Percentiles rank a stretch among this genome's conserved stretches.
Evolutionary conservation across 2,329 filamentous ascomycete genomes (phyloP).

Genomic region (Colletotrichum cereale): DNA sequence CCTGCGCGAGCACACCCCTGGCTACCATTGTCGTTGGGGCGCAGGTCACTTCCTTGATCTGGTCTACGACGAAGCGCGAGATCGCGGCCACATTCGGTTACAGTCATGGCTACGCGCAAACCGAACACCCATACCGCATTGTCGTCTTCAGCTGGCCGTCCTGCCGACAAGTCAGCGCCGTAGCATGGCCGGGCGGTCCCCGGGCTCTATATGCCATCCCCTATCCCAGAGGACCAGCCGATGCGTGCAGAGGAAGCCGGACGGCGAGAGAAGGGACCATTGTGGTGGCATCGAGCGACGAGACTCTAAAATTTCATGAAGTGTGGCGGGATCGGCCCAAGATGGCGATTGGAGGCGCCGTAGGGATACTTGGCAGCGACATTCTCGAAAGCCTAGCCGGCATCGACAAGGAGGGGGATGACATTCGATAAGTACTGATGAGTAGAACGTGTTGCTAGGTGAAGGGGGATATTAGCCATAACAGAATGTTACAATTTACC

Average conservation of each 20-base stretch:
- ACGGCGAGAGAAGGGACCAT: slow-evolving; percentile 70
- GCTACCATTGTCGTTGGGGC: slow-evolving; percentile 93
- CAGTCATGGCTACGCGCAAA: slow-evolving; percentile 77
- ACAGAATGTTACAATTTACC: slow-evolving; percentile 3
- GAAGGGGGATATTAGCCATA: slow-evolving; percentile 17
- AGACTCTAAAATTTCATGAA: slow-evolving; percentile 95
- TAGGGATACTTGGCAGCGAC: slow-evolving; percentile 80
- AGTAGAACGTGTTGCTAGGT: slow-evolving; percentile 48
- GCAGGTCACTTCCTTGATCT: slow-evolving; percentile 93
- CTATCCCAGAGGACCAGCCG: slow-evolving; percentile 71
- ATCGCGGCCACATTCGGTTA: slow-evolving; percentile 84
- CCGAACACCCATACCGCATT: slow-evolving; percentile 89
- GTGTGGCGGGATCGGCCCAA: slow-evolving; percentile 81
- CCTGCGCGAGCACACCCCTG: slow-evolving; percentile 82
- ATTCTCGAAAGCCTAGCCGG: slow-evolving; percentile 87
- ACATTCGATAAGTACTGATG: slow-evolving; percentile 72
- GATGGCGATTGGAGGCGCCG: slow-evolving; percentile 60
- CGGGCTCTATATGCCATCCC: slow-evolving; percentile 89
- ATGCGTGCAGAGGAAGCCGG: slow-evolving; percentile 41
- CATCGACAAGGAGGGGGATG: slow-evolving; percentile 78
- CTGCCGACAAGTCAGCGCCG: slow-evolving; percentile 85
- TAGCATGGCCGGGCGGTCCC: slow-evolving; percentile 85
- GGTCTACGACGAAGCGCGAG: slow-evolving; percentile 87
- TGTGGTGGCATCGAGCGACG: slow-evolving; percentile 91
- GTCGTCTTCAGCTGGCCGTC: slow-evolving; percentile 96